Evolutionary conservation across 139 green algal species (phyloP).

Genomic region (Chlamydomonas sphaeroides): DNA sequence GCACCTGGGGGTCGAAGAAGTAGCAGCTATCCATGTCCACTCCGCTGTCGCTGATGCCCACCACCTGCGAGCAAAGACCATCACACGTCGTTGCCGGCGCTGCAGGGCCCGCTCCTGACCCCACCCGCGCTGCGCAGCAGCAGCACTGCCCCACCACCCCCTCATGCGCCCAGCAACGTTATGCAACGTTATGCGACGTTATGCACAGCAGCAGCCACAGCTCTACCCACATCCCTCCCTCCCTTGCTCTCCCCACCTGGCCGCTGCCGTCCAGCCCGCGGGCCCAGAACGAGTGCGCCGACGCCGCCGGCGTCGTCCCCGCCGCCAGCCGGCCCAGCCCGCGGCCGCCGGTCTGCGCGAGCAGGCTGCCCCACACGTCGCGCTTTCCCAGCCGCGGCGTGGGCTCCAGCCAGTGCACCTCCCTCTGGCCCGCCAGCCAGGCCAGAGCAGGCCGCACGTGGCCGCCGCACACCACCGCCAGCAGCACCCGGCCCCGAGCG

Average conservation of each 20-base stretch:
- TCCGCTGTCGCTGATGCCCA: constrained; percentile 89
- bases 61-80: too few relatives aligned
- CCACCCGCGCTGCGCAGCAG: too few relatives aligned
- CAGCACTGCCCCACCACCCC: too few relatives aligned
- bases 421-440: constrained; percentile 58
- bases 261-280: constrained; percentile 73
- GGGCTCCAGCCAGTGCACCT: constrained; percentile 48
- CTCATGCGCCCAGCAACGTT: too few relatives aligned
- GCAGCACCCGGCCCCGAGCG: constrained; percentile 1
- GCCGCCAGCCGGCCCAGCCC: neutral
- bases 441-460: constrained; percentile 32
- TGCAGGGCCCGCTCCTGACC: too few relatives aligned
- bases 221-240: constrained; percentile 89
- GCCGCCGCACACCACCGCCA: neutral
- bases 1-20: constrained; percentile 72
- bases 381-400: neutral
- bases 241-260: constrained; percentile 86
- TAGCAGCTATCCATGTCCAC: constrained; percentile 83
- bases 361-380: constrained; percentile 51
- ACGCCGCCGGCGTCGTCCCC: too few relatives aligned
- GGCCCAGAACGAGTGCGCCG: constrained; percentile 73
- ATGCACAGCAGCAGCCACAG: too few relatives aligned
- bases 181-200: too few relatives aligned
- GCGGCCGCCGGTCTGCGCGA: constrained; percentile 41
- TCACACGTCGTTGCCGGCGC: too few relatives aligned